A percentile compares a stretch with the other conserved stretches of the same genome.
These are phyloP conservation scores for Arthroderma sp. DNA, from an alignment of 2,329 filamentous ascomycete genomes.

Conservation along the genomic window DNA sequence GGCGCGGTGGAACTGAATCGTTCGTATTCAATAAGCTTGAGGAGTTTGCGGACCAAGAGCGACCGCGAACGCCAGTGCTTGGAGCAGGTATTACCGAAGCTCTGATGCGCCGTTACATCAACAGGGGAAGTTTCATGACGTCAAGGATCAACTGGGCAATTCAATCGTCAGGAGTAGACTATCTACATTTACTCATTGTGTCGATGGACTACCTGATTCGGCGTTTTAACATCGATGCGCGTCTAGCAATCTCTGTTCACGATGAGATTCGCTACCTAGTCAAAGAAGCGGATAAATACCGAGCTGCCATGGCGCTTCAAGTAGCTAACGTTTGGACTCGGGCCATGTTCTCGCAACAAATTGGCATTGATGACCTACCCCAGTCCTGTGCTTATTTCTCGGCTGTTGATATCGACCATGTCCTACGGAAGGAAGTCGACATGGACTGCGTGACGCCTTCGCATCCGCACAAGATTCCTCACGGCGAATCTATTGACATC, in stretches of 20 bases:
- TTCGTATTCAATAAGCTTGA: conserved; percentile 98
- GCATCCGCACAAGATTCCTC: conserved; percentile 62
- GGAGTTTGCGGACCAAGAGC: conserved; percentile 91
- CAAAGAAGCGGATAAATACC: conserved; percentile 71
- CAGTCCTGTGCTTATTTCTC: conserved; percentile 93
- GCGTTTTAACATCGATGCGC: conserved; percentile 71
- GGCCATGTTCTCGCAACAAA: conserved; percentile 93
- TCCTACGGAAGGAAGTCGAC: conserved; percentile 94
- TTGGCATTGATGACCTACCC: conserved; percentile 88
- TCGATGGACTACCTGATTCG: conserved; percentile 87
- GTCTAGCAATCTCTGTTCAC: conserved; percentile 85
- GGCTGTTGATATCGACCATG: conserved; percentile 85
- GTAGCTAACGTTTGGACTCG: conserved; percentile 92
- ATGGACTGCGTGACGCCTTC: conserved; percentile 95
- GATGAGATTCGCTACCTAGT: conserved; percentile 96
- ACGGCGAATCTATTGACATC: conserved; percentile 81
- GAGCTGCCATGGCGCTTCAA: conserved; percentile 82
- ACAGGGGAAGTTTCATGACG: conserved; percentile 83
- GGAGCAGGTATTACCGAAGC: conserved; percentile 95
- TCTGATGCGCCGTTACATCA: conserved; percentile 74
- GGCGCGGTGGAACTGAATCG: conserved; percentile 91
- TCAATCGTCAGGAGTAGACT: conserved; percentile 92
- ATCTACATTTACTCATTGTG: conserved; percentile 84
- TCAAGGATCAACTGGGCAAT: conserved; percentile 99
- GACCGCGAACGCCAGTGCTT: conserved; percentile 78